These are phyloP conservation scores for Apophysomyces trapeziformis DNA, from an alignment of 371 early-diverging fungal species.

Conservation along the genomic window DNA sequence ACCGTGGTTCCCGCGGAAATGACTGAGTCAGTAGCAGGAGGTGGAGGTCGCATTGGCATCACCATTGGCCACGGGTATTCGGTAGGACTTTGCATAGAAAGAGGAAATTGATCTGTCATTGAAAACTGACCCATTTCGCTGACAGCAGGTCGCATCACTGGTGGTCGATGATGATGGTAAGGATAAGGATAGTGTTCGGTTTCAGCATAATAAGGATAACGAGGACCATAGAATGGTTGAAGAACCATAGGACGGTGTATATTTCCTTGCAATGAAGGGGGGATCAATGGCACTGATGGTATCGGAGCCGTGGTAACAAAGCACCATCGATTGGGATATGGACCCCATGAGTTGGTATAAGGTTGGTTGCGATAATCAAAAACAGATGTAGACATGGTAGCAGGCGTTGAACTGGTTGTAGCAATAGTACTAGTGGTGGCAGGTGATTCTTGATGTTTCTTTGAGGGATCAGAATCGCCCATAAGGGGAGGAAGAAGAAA, in stretches of 20 bases:
- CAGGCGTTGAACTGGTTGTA: neutral
- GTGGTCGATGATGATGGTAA: conserved; percentile 6
- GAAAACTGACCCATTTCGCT: neutral
- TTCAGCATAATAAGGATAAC: neutral
- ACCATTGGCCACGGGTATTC: neutral
- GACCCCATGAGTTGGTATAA: neutral
- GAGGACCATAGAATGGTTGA: neutral
- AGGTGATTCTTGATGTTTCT: no score
- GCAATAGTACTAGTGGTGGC: neutral
- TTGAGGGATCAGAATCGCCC: no score
- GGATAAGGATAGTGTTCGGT: neutral
- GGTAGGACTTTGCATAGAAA: neutral
- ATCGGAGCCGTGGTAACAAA: neutral
- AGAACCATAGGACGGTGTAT: neutral
- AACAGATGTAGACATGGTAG: neutral
- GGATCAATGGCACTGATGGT: neutral
- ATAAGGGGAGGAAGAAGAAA: neutral
- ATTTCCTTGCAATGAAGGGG: neutral
- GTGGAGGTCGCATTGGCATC: neutral
- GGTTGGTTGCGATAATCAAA: neutral
- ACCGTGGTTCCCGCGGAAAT: no score
- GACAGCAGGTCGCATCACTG: neutral
- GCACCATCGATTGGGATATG: neutral
- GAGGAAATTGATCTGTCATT: neutral
- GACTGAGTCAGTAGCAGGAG: neutral